A percentile compares a stretch with the other conserved stretches of the same genome.
phyloP scores from a whole-genome alignment of 164 flowering plant genomes.

The Sextonia rubra region DNA sequence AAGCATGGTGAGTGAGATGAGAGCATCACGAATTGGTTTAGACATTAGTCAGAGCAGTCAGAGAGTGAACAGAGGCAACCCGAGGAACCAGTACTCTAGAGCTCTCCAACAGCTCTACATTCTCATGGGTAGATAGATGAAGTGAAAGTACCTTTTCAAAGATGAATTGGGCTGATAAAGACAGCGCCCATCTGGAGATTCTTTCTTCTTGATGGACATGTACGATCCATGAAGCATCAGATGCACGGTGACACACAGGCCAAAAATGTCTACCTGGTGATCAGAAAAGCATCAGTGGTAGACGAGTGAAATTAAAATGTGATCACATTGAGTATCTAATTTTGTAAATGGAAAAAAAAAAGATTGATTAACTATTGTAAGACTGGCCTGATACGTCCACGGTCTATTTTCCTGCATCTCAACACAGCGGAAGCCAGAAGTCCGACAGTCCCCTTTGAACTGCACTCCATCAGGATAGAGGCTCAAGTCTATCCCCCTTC shows the following conservation, averaged over 20 bases:
- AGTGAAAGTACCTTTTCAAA: conserved; percentile 54
- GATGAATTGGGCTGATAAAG: conserved; percentile 54
- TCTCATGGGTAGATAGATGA: not conserved
- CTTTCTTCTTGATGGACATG: conserved; percentile 67
- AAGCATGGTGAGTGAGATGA: not conserved
- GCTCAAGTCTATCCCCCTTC: conserved; percentile 77
- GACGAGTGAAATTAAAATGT: not conserved
- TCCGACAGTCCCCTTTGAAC: conserved; percentile 76
- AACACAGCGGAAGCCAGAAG: conserved; percentile 85
- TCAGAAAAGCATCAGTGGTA: conserved; percentile 1
- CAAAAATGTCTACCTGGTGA: conserved; percentile 79
- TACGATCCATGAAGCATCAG: conserved; percentile 78
- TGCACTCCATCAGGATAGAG: conserved; percentile 61
- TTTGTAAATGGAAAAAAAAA: not conserved
- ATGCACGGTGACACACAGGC: conserved; percentile 81
- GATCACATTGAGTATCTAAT: not conserved
- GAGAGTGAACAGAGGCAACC: not conserved
- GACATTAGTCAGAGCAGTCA: not conserved
- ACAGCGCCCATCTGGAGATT: conserved; percentile 47
- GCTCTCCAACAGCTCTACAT: not conserved
- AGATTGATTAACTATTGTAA: not conserved
- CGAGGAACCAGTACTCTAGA: not conserved
- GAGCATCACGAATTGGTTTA: not conserved
- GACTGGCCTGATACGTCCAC: conserved; percentile 80
- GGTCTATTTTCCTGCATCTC: conserved; percentile 86